Percentiles rank a stretch among this genome's conserved stretches.
These are phyloP conservation scores for Globisporangium uncinulatum DNA, from an alignment of 352 stramenopile species.

Conservation along the genomic window DNA sequence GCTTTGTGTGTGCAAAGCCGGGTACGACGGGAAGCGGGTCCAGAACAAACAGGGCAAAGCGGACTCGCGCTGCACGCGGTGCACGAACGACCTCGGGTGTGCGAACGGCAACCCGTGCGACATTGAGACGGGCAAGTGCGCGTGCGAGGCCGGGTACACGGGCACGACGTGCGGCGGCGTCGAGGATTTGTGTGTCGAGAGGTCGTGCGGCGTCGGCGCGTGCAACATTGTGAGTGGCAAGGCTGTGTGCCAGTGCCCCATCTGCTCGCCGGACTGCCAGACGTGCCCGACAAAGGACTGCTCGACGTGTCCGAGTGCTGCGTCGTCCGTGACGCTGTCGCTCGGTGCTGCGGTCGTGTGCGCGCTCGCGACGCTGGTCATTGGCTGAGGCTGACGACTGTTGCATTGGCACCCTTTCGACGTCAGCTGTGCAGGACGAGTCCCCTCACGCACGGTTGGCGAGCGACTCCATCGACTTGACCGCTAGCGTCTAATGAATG, in stretches of 20 bases:
- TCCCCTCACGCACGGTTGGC: too few relatives aligned
- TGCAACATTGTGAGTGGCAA: constrained; percentile 22
- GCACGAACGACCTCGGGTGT: constrained; percentile 27
- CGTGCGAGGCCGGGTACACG: constrained; percentile 30
- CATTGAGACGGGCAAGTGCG: constrained; percentile 27
- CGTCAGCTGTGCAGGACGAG: too few relatives aligned
- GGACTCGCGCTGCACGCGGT: constrained; percentile 31
- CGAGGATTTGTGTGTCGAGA: constrained; percentile 29
- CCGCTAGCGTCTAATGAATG: neutral
- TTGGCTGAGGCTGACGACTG: constrained; percentile 12
- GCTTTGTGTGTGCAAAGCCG: constrained; percentile 36
- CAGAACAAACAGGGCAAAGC: constrained; percentile 38
- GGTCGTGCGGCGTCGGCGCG: constrained; percentile 18
- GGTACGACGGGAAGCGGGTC: constrained; percentile 37
- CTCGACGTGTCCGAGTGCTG: constrained; percentile 20
- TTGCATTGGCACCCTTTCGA: too few relatives aligned
- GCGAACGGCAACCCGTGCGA: constrained; percentile 26
- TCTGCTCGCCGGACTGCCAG: constrained; percentile 26
- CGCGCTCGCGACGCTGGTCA: constrained; percentile 13
- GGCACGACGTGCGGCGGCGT: constrained; percentile 40
- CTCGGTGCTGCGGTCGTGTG: constrained; percentile 19
- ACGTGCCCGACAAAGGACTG: constrained; percentile 17
- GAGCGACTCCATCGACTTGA: neutral
- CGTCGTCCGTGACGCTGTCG: constrained; percentile 22
- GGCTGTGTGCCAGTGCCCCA: constrained; percentile 25